Evolutionary conservation across 1,284 basidiomycete species (phyloP), one percentile per base, ranked within the genome.

Genomic region (Meripilus lineatus): DNA sequence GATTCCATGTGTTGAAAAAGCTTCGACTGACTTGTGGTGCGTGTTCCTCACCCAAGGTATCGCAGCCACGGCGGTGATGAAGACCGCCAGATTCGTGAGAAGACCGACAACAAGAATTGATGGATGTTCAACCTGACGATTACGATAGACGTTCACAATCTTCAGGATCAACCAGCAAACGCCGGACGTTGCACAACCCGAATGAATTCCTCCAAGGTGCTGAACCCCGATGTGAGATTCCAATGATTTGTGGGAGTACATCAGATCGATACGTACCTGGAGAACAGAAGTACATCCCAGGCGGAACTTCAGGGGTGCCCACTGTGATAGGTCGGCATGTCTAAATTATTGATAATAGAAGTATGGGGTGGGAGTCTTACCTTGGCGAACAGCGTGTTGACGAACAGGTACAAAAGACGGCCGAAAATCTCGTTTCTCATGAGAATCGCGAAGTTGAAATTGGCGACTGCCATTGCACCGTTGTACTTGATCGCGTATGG

Each of bases 151-250:
- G 45, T 70, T 69, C 44, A 79, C 70, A 32, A 84, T 67, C 58
- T 79, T 79, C 49, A 75, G 70, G 18, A 84, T 58, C 40, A 86
- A 65, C 83, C 84, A 86, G 13, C 73, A 63, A 15, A 79, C 68
- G 44, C 81, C 82, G 13, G 81, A 82, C 15, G 79, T 59, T 1
- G 81, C 82, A 53, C 84, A 88, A 11, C 84, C 84, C 40, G 77
- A 78, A 54, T 88, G 84, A 49, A 88, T 84, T 21, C 84, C 85
- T 30, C 84, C 85, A 28, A 87, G 72, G 63, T 87, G 84, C 74
- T 85, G 57, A 15, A 36, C 17, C 32, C 17, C 13, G 30, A 20
- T 15, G 6, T 40, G 5, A 26, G 22, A 40, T n/a, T 25, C 28
- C 35, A 5, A 15, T 18, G n/a, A n/a, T n/a, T 36, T 22, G 4